These are phyloP conservation scores for Citrus hindsii DNA, from an alignment of 345 rosid species.

Conservation along the genomic window DNA sequence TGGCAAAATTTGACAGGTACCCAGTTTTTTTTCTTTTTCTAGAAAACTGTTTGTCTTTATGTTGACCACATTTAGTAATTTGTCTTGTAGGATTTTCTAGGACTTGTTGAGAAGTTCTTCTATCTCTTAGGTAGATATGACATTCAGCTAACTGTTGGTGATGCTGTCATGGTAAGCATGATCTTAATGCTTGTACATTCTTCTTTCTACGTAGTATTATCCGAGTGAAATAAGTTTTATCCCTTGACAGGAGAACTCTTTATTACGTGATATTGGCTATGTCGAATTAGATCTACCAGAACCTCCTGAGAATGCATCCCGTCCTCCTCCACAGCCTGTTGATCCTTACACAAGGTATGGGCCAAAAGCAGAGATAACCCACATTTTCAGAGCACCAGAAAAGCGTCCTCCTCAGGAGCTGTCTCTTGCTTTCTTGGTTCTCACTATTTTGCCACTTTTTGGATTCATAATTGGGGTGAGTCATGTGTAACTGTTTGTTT, in stretches of 20 bases:
- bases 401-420: slow-evolving; percentile 79
- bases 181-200: neutral
- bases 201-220: neutral
- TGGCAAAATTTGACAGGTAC: neutral
- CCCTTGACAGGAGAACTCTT: slow-evolving; percentile 76
- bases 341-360: slow-evolving; percentile 73
- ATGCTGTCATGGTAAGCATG: slow-evolving; percentile 79
- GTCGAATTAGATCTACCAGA: slow-evolving; percentile 88
- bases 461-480: slow-evolving; percentile 93
- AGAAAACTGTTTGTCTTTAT: neutral
- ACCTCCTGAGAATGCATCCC: slow-evolving; percentile 89
- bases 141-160: slow-evolving; percentile 86
- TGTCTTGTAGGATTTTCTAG: slow-evolving; percentile 76
- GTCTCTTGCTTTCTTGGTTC: slow-evolving; percentile 82
- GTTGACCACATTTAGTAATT: slow-evolving; percentile 7
- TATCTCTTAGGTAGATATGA: slow-evolving; percentile 90
- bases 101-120: slow-evolving; percentile 88
- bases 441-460: slow-evolving; percentile 63
- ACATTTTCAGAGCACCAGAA: slow-evolving; percentile 87
- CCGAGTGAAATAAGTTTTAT: slow-evolving; percentile 1
- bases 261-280: slow-evolving; percentile 60
- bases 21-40: neutral
- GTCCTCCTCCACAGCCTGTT: slow-evolving; percentile 54
- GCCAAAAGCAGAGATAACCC: slow-evolving; percentile 83
- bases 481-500: neutral